Evolutionary conservation across 768 basidiomycete species (phyloP).

Genomic region (Kwoniella sp.): DNA sequence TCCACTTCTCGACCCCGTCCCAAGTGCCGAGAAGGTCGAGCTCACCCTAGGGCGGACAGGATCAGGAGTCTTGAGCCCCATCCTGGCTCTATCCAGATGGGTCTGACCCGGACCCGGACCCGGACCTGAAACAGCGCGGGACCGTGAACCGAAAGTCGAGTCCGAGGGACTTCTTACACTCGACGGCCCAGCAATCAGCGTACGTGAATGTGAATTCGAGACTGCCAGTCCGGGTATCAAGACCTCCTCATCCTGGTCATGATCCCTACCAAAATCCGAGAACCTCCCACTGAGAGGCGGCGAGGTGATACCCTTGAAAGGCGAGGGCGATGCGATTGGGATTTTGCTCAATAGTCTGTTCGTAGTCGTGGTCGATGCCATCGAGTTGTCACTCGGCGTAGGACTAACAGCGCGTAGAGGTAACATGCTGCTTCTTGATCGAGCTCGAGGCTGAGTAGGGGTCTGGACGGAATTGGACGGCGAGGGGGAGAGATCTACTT

Average conservation of each 20-base stretch:
- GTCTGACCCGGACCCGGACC: not conserved
- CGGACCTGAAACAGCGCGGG: not conserved
- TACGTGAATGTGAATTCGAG: conserved; percentile 20
- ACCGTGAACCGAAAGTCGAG: not conserved
- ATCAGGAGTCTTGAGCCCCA: conserved; percentile 19
- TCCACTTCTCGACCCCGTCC: not conserved
- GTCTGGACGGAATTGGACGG: conserved; percentile 8
- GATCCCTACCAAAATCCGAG: not conserved
- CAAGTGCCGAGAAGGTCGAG: conserved; percentile 15
- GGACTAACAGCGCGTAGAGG: conserved; percentile 26
- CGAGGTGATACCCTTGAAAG: not conserved
- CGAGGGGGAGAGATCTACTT: conserved; percentile 3
- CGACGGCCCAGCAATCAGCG: conserved; percentile 14
- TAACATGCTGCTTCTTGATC: not conserved
- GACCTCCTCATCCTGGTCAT: conserved; percentile 2
- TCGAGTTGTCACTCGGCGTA: conserved; percentile 27
- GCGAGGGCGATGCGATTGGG: conserved; percentile 6
- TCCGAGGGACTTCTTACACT: conserved; percentile 1
- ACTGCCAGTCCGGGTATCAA: conserved; percentile 16
- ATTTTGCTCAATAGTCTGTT: conserved; percentile 17
- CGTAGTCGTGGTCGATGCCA: conserved; percentile 10
- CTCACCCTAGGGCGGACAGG: conserved; percentile 8
- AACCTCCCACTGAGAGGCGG: not conserved
- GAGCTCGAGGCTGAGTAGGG: conserved; percentile 11
- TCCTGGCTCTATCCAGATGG: conserved; percentile 18